Conservation (phyloP, 768 basidiomycete species). For the Tricholoma flavovirens region DNA sequence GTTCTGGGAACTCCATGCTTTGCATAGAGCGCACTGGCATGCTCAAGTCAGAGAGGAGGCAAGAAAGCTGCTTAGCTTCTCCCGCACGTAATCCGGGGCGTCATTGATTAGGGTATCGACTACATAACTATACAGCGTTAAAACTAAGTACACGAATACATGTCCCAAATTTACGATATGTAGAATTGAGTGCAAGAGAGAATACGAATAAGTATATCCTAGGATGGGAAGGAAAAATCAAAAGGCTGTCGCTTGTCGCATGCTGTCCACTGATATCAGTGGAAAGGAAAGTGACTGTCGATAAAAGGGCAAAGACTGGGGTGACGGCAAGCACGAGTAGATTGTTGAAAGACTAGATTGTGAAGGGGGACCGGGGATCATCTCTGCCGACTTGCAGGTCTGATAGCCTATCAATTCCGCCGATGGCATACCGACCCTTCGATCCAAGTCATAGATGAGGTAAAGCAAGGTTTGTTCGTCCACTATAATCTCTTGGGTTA, state of each 20-base stretch:
- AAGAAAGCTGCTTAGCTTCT: conserved; percentile 43
- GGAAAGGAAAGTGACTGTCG: conserved; percentile 1
- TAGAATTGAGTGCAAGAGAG: not conserved
- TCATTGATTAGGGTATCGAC: not conserved
- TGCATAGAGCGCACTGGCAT: conserved; percentile 60
- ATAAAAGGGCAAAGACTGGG: conserved; percentile 4
- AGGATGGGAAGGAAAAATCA: not conserved
- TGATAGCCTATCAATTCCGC: conserved; percentile 54
- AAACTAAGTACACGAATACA: not conserved
- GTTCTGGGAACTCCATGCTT: conserved; percentile 78
- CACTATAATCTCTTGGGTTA: conserved; percentile 67
- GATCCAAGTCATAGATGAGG: conserved; percentile 65
- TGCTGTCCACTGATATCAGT: not conserved
- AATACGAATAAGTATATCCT: not conserved
- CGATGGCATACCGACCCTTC: conserved; percentile 49
- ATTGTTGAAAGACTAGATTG: conserved; percentile 5
- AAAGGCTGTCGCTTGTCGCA: conserved; percentile 1
- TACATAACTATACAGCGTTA: not conserved
- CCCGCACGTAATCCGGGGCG: conserved; percentile 25
- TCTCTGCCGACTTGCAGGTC: conserved; percentile 21
- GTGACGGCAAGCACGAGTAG: not conserved
- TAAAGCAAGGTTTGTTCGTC: conserved; percentile 60
- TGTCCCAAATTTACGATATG: not conserved
- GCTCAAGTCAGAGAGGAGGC: conserved; percentile 64
- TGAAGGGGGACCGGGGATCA: conserved; percentile 2